Evolutionary conservation across 106 monocot genomes (phyloP).

Genomic region (Narthecium ossifragum): DNA sequence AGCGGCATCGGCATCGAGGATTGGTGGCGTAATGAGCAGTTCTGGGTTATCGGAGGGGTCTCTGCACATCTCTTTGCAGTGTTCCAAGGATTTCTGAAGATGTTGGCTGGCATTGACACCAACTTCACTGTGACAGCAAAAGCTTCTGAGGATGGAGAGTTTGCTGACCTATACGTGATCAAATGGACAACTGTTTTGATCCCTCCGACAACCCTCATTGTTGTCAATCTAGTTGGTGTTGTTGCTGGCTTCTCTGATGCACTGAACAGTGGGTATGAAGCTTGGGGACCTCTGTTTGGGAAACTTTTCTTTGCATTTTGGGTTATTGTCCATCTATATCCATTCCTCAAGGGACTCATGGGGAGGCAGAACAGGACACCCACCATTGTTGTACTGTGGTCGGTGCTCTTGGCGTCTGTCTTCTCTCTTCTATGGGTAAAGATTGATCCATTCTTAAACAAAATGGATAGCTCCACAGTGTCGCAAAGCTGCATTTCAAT

Average conservation of each 20-base stretch:
- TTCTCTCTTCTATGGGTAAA: slow-evolving; percentile 96
- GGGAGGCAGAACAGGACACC: slow-evolving; percentile 92
- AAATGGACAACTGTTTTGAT: slow-evolving; percentile 93
- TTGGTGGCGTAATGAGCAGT: slow-evolving; percentile 97
- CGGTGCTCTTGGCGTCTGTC: slow-evolving; percentile 78
- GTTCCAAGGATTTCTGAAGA: slow-evolving; percentile 88
- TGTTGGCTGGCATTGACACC: slow-evolving; percentile 83
- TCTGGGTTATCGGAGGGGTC: slow-evolving; percentile 98
- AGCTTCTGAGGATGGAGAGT: slow-evolving; percentile 63
- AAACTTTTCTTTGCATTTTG: slow-evolving; percentile 91
- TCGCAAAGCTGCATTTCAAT: slow-evolving; percentile 54
- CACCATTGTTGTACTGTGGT: slow-evolving; percentile 92
- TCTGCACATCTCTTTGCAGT: slow-evolving; percentile 96
- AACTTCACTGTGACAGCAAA: slow-evolving; percentile 98
- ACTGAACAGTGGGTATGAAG: slow-evolving; percentile 85
- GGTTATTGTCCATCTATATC: slow-evolving; percentile 95
- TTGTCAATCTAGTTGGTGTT: slow-evolving; percentile 78
- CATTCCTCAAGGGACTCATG: slow-evolving; percentile 97
- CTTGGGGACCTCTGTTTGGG: slow-evolving; percentile 90
- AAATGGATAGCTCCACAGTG: slow-evolving; percentile 5
- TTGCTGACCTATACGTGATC: slow-evolving; percentile 70
- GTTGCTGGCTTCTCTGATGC: slow-evolving; percentile 92
- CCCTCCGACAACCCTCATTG: slow-evolving; percentile 75
- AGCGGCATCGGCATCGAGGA: slow-evolving; percentile 91
- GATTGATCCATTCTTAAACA: slow-evolving; percentile 79